A percentile compares a stretch with the other conserved stretches of the same genome.
These are phyloP conservation scores for Pleurotus sapidus DNA, from an alignment of 768 basidiomycete species.

Conservation along the genomic window DNA sequence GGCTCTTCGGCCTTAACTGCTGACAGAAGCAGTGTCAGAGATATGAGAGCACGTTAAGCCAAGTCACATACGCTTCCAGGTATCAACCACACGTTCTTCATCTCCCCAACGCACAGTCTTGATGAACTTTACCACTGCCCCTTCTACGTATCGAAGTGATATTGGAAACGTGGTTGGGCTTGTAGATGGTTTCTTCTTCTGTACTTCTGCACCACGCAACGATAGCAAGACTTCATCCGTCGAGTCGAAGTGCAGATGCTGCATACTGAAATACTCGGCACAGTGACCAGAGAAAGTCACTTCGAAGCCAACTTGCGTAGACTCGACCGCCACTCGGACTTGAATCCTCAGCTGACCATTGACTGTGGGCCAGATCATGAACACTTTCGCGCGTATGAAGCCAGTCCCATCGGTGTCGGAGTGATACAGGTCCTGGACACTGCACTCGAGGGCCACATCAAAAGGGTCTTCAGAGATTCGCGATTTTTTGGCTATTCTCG, in stretches of 20 bases:
- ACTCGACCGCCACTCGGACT: not conserved
- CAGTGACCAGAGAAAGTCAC: constrained; percentile 32
- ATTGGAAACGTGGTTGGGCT: constrained; percentile 32
- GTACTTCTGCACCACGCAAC: constrained; percentile 39
- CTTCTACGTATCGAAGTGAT: constrained; percentile 37
- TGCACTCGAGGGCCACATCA: constrained; percentile 22
- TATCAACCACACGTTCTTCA: constrained; percentile 20
- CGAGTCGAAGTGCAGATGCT: constrained; percentile 34
- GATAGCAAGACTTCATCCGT: constrained; percentile 44
- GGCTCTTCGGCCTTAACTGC: constrained; percentile 6
- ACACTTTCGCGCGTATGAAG: constrained; percentile 37
- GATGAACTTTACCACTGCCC: constrained; percentile 37
- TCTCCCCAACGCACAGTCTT: constrained; percentile 16
- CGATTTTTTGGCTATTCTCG: constrained; percentile 12
- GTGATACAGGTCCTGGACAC: constrained; percentile 28
- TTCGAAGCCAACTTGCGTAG: constrained; percentile 29
- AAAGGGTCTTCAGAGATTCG: constrained; percentile 15
- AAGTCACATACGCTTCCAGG: constrained; percentile 22
- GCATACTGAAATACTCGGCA: constrained; percentile 22
- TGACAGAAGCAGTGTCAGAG: not conserved
- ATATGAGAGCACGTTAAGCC: not conserved
- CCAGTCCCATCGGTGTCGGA: constrained; percentile 28
- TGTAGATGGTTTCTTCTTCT: constrained; percentile 22
- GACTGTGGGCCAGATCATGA: constrained; percentile 42
- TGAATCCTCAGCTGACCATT: constrained; percentile 10